Evolutionary conservation across 2,329 filamentous ascomycete species (phyloP).

Genomic region (Endoconidiophora laricicola): DNA sequence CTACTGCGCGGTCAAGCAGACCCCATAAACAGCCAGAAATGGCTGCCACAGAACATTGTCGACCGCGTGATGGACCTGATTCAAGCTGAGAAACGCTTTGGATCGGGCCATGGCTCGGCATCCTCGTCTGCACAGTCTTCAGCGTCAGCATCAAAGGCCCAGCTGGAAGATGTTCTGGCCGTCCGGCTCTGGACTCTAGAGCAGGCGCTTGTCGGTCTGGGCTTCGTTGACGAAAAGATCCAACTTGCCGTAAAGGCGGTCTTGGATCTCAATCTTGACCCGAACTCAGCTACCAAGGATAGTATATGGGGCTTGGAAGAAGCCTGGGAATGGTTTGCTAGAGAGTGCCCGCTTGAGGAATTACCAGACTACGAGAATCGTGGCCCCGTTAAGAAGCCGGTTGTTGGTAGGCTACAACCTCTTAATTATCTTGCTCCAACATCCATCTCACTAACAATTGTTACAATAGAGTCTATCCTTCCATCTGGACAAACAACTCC

Average conservation of each 20-base stretch:
- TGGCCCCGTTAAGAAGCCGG: constrained; percentile 19
- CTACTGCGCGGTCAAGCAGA: constrained; percentile 67
- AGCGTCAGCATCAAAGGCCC: constrained; percentile 32
- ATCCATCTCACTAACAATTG: background rate
- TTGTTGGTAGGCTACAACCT: constrained; percentile 17
- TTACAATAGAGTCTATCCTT: background rate
- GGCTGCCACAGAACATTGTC: constrained; percentile 66
- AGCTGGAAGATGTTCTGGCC: constrained; percentile 56
- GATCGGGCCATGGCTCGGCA: constrained; percentile 19
- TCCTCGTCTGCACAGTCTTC: constrained; percentile 26
- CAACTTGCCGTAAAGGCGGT: constrained; percentile 48
- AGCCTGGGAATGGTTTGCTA: constrained; percentile 76
- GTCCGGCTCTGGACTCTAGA: constrained; percentile 73
- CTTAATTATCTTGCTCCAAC: background rate
- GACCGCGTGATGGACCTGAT: constrained; percentile 61
- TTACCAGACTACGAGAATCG: constrained; percentile 53
- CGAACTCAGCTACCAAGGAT: constrained; percentile 40
- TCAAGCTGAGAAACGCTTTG: constrained; percentile 44
- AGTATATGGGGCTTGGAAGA: constrained; percentile 75
- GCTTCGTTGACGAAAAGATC: constrained; percentile 49
- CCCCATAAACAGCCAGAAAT: constrained; percentile 53
- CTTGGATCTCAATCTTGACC: constrained; percentile 48
- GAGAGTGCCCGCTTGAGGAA: constrained; percentile 52
- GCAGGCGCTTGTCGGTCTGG: constrained; percentile 50
- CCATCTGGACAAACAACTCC: constrained; percentile 2